Conservation (phyloP, 192 early-diverging fungal species). For the Cetraspora pellucida region DNA sequence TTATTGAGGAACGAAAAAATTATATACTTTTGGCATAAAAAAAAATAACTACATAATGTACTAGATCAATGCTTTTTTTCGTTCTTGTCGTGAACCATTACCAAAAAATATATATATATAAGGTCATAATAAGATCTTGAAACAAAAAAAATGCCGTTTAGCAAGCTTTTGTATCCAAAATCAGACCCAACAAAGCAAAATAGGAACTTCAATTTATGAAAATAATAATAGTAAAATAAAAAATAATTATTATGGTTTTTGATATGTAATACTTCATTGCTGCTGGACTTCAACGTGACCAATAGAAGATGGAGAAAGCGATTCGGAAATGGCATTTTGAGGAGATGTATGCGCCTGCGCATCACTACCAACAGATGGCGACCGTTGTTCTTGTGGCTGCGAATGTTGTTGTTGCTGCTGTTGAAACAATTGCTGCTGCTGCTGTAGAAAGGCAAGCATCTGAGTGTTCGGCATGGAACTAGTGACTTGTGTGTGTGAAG, state of each 20-base stretch:
- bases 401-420: neutral
- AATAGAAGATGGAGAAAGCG: conserved; percentile 10
- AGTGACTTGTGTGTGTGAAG: conserved; percentile 21
- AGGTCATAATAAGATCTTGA: neutral
- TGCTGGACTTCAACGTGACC: neutral
- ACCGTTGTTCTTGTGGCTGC: conserved; percentile 2
- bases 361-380: conserved; percentile 33
- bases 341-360: conserved; percentile 32
- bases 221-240: neutral
- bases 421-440: conserved; percentile 14
- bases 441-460: conserved; percentile 31
- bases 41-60: neutral
- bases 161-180: neutral
- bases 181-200: neutral
- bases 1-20: conserved; percentile 1
- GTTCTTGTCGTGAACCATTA: neutral
- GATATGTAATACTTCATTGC: neutral
- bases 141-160: neutral
- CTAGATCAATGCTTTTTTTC: neutral
- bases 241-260: neutral
- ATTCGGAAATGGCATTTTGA: conserved; percentile 1
- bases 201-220: neutral
- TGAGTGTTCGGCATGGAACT: conserved; percentile 1
- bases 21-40: neutral
- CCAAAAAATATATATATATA: neutral